Base-by-base conservation (phyloP, 2,329 filamentous ascomycete genomes). In the Colletotrichum tabaci region DNA sequence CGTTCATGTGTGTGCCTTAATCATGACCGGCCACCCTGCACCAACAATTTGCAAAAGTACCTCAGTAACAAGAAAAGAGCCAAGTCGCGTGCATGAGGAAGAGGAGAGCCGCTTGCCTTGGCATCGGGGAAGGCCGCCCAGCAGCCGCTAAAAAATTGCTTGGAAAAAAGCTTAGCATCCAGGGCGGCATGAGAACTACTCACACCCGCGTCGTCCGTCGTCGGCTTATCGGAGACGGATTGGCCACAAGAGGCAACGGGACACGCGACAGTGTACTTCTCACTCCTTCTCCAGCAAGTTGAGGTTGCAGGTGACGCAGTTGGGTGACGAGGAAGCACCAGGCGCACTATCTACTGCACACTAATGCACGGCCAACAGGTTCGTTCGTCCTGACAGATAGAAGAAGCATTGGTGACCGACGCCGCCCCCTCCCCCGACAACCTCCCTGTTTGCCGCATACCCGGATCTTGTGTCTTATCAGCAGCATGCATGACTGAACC, bases 111-210 rank as follows among this genome's bases (percentile, higher is more conserved):
- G 16, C 6, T 4, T 18, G 55, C n/a, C 55, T 57, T 57, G 55
- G 55, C 55, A 57, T 9, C 50, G 12, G 49, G 49, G 21, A 23
- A 42, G 35, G 55, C 26, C 58, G n/a, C 30, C 58, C n/a, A 61
- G 46, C 42, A 57, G 44, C 58, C 44, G 30, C 46, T 50, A 26
- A 16, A 61, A 30, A 15, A 50, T 7, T 15, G 58, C 58, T 50
- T 61, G 58, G 44, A 23, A 61, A 61, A 23, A 61, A 50, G 60
- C 60, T 61, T 61, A 61, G 60, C 60, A 26, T 9, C 16, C 13
- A 35, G 6, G 40, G 46, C 46, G 46, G 16, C 44, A 46, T 46
- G 44, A 46, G 10, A 8, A 18, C 18, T 47, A 47, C 9, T n/a
- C 21, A 16, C n/a, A 3, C n/a, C 5, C 5, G 26, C 26, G 26